Base-by-base conservation (phyloP, 371 early-diverging fungal genomes). In the Lichtheimia hyalospora region DNA sequence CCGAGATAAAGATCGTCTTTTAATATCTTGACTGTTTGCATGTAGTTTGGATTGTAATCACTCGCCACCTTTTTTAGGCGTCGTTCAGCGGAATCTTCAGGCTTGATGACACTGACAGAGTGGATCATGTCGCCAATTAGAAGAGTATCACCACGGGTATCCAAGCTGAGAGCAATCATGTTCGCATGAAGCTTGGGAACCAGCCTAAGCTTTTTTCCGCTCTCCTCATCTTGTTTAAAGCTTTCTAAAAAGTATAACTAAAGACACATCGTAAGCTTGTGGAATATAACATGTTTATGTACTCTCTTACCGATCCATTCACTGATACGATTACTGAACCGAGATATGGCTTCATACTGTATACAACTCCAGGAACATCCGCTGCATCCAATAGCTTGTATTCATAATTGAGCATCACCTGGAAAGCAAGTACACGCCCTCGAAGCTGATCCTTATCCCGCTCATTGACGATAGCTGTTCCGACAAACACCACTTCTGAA, bases 101-200 rank as follows among this genome's bases (percentile, higher is more conserved):
- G 61, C 34, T 54, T 61, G 51, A 92, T 69, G 14, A 94, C 57
- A 1, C 89, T 74, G 18, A 91, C 83, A 0, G 94, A 93, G 42
- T 87, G 83, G 81, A 96, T 87, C 60, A 96, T 49, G 69, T 97
- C 98, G n/a, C 93, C 96, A 3, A 95, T 91, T 0, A 90, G 68
- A 25, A 96, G 64, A 39, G 80, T 78, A 59, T 93, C 87, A 14
- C 89, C 93, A 10, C 68, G 69, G 0, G 79, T 77, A 13, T 90
- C 84, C 48, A 94, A 50, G 5, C 71, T 67, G 12, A 92, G 60
- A 1, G 84, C 75, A 12, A 86, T 34, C 2, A 86, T 79, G 61
- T 91, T 87, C 13, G 88, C 85, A 52, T 79, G 80, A 18, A 74
- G 4, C 57, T 76, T 66, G 16, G 67, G 51, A 56, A 69, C 60